A percentile compares a stretch with the other conserved stretches of the same genome.
phyloP scores from a whole-genome alignment of 345 rosid species.

The Aquilaria yunnanensis region DNA sequence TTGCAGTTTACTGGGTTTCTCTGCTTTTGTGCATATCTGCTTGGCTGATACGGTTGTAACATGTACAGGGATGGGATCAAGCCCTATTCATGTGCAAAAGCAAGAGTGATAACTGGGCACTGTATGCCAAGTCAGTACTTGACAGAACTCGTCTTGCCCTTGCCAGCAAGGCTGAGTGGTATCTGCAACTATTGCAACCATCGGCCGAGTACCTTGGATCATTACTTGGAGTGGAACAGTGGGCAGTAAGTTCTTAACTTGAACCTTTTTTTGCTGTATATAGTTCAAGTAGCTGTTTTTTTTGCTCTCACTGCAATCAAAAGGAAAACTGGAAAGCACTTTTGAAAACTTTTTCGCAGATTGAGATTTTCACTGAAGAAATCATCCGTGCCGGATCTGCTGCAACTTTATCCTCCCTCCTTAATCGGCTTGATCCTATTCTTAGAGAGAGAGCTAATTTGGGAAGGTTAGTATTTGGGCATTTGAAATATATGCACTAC shows the following conservation, averaged over 20 bases:
- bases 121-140: slow-evolving; percentile 37
- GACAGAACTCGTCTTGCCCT: slow-evolving; percentile 30
- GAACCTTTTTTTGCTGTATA: no score
- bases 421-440: slow-evolving; percentile 26
- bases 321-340: no score
- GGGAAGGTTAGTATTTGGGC: slow-evolving; percentile 24
- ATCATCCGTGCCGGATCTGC: slow-evolving; percentile 29
- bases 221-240: slow-evolving; percentile 26
- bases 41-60: no score
- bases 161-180: slow-evolving; percentile 25
- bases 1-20: no score
- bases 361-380: slow-evolving; percentile 31
- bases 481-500: no score
- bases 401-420: slow-evolving; percentile 27
- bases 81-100: slow-evolving; percentile 52
- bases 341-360: slow-evolving; percentile 8
- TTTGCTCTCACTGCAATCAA: no score
- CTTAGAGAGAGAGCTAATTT: slow-evolving; percentile 33
- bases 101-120: slow-evolving; percentile 33
- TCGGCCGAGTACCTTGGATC: slow-evolving; percentile 33
- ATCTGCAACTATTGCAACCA: slow-evolving; percentile 30
- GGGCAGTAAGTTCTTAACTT: slow-evolving; percentile 20
- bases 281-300: no score
- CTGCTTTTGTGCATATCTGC: no score
- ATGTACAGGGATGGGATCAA: slow-evolving; percentile 76